Conservation (phyloP, 495 filamentous ascomycete genomes). For the Tuber calosporum region DNA sequence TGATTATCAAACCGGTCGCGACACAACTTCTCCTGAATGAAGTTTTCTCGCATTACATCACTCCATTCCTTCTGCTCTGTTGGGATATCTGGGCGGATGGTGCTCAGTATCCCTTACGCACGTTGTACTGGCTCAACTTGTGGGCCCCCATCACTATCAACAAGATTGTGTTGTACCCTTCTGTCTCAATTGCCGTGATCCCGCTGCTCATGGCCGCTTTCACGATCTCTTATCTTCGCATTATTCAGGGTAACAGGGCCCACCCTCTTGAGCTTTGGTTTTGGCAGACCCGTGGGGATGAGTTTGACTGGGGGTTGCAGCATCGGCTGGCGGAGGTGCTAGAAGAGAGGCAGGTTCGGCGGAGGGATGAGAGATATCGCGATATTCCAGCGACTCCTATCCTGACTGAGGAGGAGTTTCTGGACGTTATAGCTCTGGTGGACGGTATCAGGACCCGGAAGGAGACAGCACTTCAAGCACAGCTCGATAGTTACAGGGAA, state of each 20-base stretch:
- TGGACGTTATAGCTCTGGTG: not conserved
- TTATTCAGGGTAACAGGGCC: not conserved
- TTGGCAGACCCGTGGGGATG: not conserved
- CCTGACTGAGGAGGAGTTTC: not conserved
- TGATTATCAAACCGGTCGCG: not conserved
- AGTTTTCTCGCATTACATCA: not conserved
- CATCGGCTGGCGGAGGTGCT: not conserved
- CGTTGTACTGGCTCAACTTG: not conserved
- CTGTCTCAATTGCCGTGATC: not conserved
- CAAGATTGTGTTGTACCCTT: not conserved
- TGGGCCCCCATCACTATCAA: not conserved
- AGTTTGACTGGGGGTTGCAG: constrained; percentile 1
- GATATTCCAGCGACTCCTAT: not conserved
- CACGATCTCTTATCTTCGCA: not conserved
- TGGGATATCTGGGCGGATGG: not conserved
- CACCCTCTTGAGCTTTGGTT: not conserved
- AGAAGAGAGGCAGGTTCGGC: not conserved
- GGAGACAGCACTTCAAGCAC: not conserved
- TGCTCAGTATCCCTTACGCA: not conserved
- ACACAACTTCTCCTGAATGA: not conserved
- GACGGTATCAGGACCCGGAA: not conserved
- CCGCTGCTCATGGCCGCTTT: not conserved
- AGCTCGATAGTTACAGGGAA: not conserved
- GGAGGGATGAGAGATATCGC: not conserved
- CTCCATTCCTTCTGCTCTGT: not conserved